Conservation (phyloP, 495 filamentous ascomycete species). For the Parathielavia appendiculata region DNA sequence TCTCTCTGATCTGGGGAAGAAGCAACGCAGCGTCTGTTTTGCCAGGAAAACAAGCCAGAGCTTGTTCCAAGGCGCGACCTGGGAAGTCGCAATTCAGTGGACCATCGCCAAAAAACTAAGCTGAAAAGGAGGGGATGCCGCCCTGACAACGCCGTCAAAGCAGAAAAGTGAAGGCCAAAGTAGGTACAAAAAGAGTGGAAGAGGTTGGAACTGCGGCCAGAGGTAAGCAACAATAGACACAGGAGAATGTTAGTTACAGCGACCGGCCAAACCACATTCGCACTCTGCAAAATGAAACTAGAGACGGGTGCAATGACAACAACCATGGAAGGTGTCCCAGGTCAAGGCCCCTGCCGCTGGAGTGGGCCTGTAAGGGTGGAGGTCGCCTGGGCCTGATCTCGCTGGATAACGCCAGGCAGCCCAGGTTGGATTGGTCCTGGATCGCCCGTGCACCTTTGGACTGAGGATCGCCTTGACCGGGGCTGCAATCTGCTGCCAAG, state of each 20-base stretch:
- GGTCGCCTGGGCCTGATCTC: not conserved
- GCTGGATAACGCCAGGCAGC: not conserved
- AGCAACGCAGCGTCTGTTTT: conserved; percentile 9
- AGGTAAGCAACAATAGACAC: conserved; percentile 1
- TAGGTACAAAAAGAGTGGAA: conserved; percentile 4
- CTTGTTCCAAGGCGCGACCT: conserved; percentile 11
- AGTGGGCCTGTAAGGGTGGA: not conserved
- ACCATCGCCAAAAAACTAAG: conserved; percentile 8
- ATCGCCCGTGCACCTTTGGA: too few relatives aligned
- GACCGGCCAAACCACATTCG: conserved; percentile 4
- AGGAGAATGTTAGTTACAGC: not conserved
- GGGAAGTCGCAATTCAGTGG: conserved; percentile 10
- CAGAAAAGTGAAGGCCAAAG: not conserved
- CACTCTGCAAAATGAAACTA: not conserved
- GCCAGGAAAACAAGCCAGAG: conserved; percentile 10
- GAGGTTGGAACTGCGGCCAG: not conserved
- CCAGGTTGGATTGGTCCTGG: too few relatives aligned
- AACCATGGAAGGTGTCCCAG: not conserved
- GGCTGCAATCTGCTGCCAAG: not conserved
- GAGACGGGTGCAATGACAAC: not conserved
- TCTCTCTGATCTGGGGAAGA: conserved; percentile 6
- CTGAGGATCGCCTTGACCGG: too few relatives aligned
- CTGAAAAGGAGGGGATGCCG: conserved; percentile 4
- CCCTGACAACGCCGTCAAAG: conserved; percentile 9
- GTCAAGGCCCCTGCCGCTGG: not conserved